Base-by-base conservation (phyloP, 2,329 filamentous ascomycete species). In the Colletotrichum horii region DNA sequence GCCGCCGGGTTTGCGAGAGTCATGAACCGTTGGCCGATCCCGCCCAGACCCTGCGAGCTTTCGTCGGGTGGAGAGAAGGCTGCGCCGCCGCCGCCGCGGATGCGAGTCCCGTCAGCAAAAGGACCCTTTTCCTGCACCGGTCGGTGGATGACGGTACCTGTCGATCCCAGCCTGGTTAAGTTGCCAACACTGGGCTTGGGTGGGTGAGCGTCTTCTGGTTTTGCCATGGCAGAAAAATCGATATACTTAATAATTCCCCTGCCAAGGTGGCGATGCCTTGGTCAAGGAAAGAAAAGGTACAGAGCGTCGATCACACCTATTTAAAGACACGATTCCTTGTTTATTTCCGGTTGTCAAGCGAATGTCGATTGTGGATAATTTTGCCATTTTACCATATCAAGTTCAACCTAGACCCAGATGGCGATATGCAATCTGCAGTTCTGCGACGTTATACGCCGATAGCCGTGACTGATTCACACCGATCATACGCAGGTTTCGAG, bases 401-500 rank as follows among this genome's bases (percentile, higher is more conserved):
- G 34, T 62, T 36, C 15, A 16, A 19, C 19, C 22, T 36, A 52
- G 48, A 52, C 36, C 28, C 28, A 64, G n/a, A 68, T 61, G 26
- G 30, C 26, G n/a, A 69, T 19, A 74, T 73, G 52, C 26, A 38
- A 19, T 12, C 19, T 30, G 43, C 24, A 30, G 22, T 15, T 28
- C 38, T 16, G 34, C 24, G 58, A n/a, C 30, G 9, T n/a, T 48
- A n/a, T 22, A 56, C 6, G 38, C 30, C 30, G 34, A 22, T 30
- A 16, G 19, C 26, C 32, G 48, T 58, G 34, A 60, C 15, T 55
- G 62, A 65, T 75, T 75, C 26, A 38, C 28, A 22, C 38, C 38
- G 26, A 60, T 86, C 81, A 95, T 78, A 91, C 89, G 85, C 95
- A 98, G 3, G 94, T 96, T 83, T 95, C 93, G 77, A 98, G 89